Base-by-base conservation (phyloP, 1,284 basidiomycete species). In the Leccinum griseonigrum region DNA sequence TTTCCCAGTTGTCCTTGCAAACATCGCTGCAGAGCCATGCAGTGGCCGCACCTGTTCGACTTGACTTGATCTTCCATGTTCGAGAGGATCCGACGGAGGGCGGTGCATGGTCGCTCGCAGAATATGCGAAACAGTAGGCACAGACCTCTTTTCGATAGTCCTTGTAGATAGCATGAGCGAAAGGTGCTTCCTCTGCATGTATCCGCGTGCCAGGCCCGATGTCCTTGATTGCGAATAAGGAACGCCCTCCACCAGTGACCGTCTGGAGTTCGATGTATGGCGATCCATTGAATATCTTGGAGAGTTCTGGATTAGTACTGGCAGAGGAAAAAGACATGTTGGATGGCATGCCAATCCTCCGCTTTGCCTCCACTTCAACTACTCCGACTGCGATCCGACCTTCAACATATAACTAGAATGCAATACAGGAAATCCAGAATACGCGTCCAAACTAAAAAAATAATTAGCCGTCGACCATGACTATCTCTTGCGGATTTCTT, bases 121-220 rank as follows among this genome's bases (percentile, higher is more conserved):
- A 78, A 66, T 88, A 87, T 43, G 79, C 76, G 69, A 85, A 88
- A 70, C 87, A 89, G 67, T 81, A 75, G 11, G 80, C 81, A 65
- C 87, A 89, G 57, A 87, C 84, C 70, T 87, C 86, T 69, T 83
- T 85, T 54, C 84, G 78, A 65, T 87, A 88, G 62, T 79, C 79
- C 61, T 75, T 80, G 68, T 80, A 81, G 51, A 86, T 76, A 40
- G 83, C 81, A 29, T 76, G 76, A 1, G 79, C 78, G 63, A 82
- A 85, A 2, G 84, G 84, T 11, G 68, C 68, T 48, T 73, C 60
- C 61, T 79, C 79, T 34, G 72, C 73, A 60, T 81, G 75, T 52
- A 86, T 68, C 29, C 76, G 72, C 3, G 79, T 80, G 51, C 76
- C 77, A 54, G 76, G 72, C 4, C 75, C 72, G 56, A 85, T 80